Percentiles rank a stretch among this genome's conserved stretches.
Conservation (phyloP, 805 yeast species). For the Saccharomycodes ludwigii region DNA sequence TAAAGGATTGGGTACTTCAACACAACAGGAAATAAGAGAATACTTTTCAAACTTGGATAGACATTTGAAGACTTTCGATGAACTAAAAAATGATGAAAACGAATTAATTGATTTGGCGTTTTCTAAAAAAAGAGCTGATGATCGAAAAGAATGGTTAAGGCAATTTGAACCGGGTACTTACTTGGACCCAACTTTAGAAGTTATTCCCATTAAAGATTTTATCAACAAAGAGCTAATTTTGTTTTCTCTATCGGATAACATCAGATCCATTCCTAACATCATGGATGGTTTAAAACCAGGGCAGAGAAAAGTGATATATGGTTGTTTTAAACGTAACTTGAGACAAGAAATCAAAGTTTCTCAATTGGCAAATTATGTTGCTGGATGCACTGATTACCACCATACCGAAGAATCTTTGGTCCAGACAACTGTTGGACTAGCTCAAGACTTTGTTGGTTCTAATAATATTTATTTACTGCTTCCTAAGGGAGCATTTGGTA, state of each 20-base stretch:
- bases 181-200: slow-evolving; percentile 61
- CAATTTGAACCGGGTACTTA: slow-evolving; percentile 87
- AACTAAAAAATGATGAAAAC: slow-evolving; percentile 67
- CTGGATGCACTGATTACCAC: slow-evolving; percentile 85
- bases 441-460: slow-evolving; percentile 89
- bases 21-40: slow-evolving; percentile 69
- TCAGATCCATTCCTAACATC: slow-evolving; percentile 88
- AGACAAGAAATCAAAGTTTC: slow-evolving; percentile 76
- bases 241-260: slow-evolving; percentile 93
- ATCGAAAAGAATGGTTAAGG: slow-evolving; percentile 93
- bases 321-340: slow-evolving; percentile 73
- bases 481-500: slow-evolving; percentile 95
- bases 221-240: slow-evolving; percentile 90
- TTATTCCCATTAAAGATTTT: slow-evolving; percentile 85
- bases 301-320: slow-evolving; percentile 85
- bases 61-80: slow-evolving; percentile 77
- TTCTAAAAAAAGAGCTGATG: slow-evolving; percentile 90
- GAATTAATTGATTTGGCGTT: slow-evolving; percentile 81
- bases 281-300: slow-evolving; percentile 96
- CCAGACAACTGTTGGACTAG: slow-evolving; percentile 86
- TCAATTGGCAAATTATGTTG: slow-evolving; percentile 79
- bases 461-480: slow-evolving; percentile 73
- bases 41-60: slow-evolving; percentile 76
- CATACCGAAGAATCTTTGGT: slow-evolving; percentile 86
- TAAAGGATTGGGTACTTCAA: slow-evolving; percentile 97